Percentiles rank a stretch among this genome's conserved stretches.
phyloP scores from a whole-genome alignment of 2,329 filamentous ascomycete genomes.

The Fusarium concolor region DNA sequence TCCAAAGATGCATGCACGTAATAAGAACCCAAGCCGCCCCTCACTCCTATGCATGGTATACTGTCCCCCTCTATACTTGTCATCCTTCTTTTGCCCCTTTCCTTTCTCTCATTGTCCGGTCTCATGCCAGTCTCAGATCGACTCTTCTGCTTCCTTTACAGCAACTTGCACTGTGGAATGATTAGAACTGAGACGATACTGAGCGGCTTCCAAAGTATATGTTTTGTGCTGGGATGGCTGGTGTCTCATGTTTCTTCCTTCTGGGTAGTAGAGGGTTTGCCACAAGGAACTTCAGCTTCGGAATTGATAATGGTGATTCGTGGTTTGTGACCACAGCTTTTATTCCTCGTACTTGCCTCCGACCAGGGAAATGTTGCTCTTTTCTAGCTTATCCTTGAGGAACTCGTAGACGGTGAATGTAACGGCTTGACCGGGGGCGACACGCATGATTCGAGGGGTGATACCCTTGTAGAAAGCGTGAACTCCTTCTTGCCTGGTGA shows the following conservation, averaged over 20 bases:
- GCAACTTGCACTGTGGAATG: slow-evolving; percentile 27
- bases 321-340: slow-evolving; percentile 1
- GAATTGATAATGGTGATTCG: neutral
- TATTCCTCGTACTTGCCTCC: slow-evolving; percentile 77
- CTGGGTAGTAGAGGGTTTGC: neutral
- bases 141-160: slow-evolving; percentile 29
- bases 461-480: slow-evolving; percentile 99
- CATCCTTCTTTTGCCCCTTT: slow-evolving; percentile 7
- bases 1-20: slow-evolving; percentile 46
- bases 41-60: slow-evolving; percentile 45
- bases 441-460: slow-evolving; percentile 95
- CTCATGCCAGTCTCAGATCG: slow-evolving; percentile 20
- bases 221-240: neutral
- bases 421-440: slow-evolving; percentile 91
- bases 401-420: slow-evolving; percentile 83
- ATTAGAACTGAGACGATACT: slow-evolving; percentile 29
- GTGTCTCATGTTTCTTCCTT: neutral
- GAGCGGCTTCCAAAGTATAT: neutral
- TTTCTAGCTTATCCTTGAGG: slow-evolving; percentile 78
- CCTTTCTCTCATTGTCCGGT: neutral
- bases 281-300: neutral
- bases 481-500: slow-evolving; percentile 82
- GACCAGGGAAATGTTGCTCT: slow-evolving; percentile 68
- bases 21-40: slow-evolving; percentile 41
- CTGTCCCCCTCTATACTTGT: slow-evolving; percentile 36